Base-by-base conservation (phyloP, 345 rosid species). In the Noccaea caerulescens region DNA sequence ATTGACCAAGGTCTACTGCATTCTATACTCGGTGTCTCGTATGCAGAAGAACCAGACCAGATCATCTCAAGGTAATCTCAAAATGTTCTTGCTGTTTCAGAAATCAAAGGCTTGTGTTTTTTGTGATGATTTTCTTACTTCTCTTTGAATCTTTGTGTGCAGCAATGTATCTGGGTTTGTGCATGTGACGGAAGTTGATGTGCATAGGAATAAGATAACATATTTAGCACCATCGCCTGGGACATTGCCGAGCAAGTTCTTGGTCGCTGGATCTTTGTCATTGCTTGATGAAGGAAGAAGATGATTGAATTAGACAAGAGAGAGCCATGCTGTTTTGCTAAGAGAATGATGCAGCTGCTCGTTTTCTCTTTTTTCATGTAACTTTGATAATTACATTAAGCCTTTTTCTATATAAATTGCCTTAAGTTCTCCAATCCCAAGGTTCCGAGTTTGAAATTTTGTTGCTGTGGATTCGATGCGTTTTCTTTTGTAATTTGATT, bases 141-240 rank as follows among this genome's bases (percentile, higher is more conserved):
- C 2, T 20, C 10, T 69, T 8, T 16, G 43, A 10, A 45, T 20
- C 5, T 27, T 69, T 58, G 59, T 72, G 60, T 79, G 80, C 82
- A 86, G 96, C 65, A 91, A 86, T 80, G 88, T 89, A 32, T 96
- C 96, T 45, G 99, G 92, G 27, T 89, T 91, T 76, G 83, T 94
- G 69, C 85, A 84, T 44, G 72, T 91, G 56, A 87, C 96, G 1
- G 93, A 89, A 13, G 69, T 94, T 16, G 96, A 94, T 75, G 65
- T 77, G 32, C 85, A 1, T 39, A 91, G 90, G 88, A 84, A 85
- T 81, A 87, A 80, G 67, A 73, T 89, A 20, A 84, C 90, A 20
- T 88, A 80, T 62, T 85, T 89, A 58, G 79, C 93, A 2, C 96
- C 88, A 7, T 87, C 95, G 3, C 81, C 86, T 0, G 93, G 89